Evolutionary conservation across 1,284 basidiomycete genomes (phyloP), one percentile per base, ranked within the genome.

Genomic region (Apiotrichum sp.): DNA sequence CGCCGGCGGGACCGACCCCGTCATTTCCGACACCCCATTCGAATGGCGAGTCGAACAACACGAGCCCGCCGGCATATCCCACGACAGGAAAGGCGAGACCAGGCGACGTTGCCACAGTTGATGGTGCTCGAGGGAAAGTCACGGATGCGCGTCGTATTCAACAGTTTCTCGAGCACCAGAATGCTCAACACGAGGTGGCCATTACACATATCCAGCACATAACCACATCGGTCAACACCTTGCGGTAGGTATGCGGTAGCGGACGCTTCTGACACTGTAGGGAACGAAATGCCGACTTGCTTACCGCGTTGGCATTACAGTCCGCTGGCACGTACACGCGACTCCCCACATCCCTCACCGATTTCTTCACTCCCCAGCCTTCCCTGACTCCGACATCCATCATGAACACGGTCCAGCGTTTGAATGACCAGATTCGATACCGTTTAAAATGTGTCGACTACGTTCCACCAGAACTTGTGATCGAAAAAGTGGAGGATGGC

Each of bases 1-100:
- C 48, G 3, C n/a, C 40, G 13, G 33, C 38, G 10, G 50, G 46
- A 6, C 41, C 35, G 13, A 44, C 56, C 2, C 56, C 63, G 3
- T 67, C 66, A 2, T 72, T 72, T 50, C 72, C 71, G 4, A 74
- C 72, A 0, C 72, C 72, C 8, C 70, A 70, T 46, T 69, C 69
- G 39, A 59, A 57, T 31, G 67, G 62, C 38, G 69, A 69, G 41
- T 67, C 67, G 4, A 69, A 65, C 56, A 63, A 67, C 45, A 68
- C 64, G 9, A 68, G 65, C 47, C 72, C 72, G 1, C 46, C 53
- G 4, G 46, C 53, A 4, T 50, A 49, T 33, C 53, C 16, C 31
- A 72, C 71, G 55, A 29, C 29, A 29, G 66, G 63, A 22, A 66
- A 62, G 50, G 61, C 62, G 57, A 59, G 7, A 52, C 42, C 16